phyloP scores from a whole-genome alignment of 352 stramenopile species.

The Phytophthora pseudosyringae region DNA sequence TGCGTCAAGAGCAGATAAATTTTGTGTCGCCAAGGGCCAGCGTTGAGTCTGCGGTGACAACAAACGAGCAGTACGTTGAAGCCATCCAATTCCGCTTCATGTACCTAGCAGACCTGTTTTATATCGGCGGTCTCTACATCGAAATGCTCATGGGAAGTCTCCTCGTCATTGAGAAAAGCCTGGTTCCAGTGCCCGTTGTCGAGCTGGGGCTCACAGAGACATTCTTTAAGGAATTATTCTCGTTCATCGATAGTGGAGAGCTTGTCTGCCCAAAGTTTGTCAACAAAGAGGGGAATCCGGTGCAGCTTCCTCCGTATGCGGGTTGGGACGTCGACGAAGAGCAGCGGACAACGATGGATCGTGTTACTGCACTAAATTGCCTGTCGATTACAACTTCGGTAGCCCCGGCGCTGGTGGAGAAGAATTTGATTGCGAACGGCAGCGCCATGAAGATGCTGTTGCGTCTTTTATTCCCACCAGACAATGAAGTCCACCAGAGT shows the following conservation, averaged over 20 bases:
- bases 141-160: conserved; percentile 77
- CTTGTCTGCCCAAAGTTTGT: conserved; percentile 43
- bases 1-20: conserved; percentile 67
- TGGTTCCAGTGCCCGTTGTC: conserved; percentile 40
- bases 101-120: conserved; percentile 66
- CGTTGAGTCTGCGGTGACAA: conserved; percentile 41
- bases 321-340: conserved; percentile 63
- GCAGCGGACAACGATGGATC: conserved; percentile 56
- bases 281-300: conserved; percentile 33
- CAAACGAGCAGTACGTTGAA: conserved; percentile 53
- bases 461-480: conserved; percentile 72
- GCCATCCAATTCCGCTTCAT: conserved; percentile 76
- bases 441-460: conserved; percentile 79
- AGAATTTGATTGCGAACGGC: conserved; percentile 55
- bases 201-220: conserved; percentile 63
- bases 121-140: conserved; percentile 75
- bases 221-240: conserved; percentile 81
- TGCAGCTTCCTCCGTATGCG: conserved; percentile 53
- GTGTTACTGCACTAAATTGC: conserved; percentile 71
- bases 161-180: conserved; percentile 65
- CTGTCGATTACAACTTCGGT: conserved; percentile 65
- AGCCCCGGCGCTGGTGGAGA: conserved; percentile 63
- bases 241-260: conserved; percentile 80
- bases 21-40: conserved; percentile 57
- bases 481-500: conserved; percentile 79